phyloP scores from a whole-genome alignment of 106 monocot species.

The Dendrobium catenatum region DNA sequence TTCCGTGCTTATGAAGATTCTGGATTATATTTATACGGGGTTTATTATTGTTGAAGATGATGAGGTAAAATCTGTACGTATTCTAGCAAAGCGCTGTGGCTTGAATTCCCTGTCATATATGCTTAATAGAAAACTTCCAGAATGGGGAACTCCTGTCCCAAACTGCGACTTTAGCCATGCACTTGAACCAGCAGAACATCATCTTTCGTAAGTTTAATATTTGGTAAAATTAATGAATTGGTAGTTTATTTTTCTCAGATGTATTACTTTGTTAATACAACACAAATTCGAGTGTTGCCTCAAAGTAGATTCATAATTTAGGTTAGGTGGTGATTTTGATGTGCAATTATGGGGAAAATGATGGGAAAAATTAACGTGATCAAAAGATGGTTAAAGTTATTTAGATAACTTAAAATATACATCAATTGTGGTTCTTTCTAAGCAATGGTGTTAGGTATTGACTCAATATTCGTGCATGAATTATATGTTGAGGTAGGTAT shows the following conservation, averaged over 20 bases:
- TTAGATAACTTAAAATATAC: background rate
- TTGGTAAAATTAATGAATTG: background rate
- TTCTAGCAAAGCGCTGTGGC: constrained; percentile 54
- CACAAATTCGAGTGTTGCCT: background rate
- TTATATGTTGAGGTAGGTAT: too few relatives aligned
- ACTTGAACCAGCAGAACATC: constrained; percentile 28
- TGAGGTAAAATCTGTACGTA: constrained; percentile 29
- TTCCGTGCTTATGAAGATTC: constrained; percentile 38
- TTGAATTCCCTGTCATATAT: constrained; percentile 47
- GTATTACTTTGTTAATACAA: background rate
- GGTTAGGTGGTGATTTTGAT: background rate
- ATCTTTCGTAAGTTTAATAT: constrained; percentile 50
- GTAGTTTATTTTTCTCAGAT: background rate
- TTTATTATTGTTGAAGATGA: constrained; percentile 34
- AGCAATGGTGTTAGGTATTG: too few relatives aligned
- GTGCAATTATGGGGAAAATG: background rate
- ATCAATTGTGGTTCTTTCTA: background rate
- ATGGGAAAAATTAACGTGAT: background rate
- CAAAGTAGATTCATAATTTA: background rate
- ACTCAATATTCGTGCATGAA: too few relatives aligned
- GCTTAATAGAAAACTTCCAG: constrained; percentile 46
- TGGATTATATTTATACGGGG: constrained; percentile 81
- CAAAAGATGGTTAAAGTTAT: background rate
- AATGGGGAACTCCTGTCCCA: constrained; percentile 29
- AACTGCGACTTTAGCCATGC: constrained; percentile 44